phyloP scores from a whole-genome alignment of 768 basidiomycete species.

The Amanita phalloides region DNA sequence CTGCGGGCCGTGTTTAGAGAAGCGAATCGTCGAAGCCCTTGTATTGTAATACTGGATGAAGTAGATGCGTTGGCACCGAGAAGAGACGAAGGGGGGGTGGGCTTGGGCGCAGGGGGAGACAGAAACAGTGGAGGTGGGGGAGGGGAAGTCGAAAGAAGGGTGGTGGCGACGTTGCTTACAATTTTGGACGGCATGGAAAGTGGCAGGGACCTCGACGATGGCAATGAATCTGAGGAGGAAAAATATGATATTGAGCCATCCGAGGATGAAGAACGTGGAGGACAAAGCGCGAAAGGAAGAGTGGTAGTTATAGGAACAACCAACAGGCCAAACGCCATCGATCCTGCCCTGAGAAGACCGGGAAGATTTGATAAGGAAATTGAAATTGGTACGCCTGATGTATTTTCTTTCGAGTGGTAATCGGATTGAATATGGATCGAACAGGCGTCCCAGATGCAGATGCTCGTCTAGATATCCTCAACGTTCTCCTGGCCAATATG shows the following conservation, averaged over 20 bases:
- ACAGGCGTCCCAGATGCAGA: conserved; percentile 82
- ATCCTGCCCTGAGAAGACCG: conserved; percentile 82
- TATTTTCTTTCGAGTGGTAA: background rate
- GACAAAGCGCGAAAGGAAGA: conserved; percentile 31
- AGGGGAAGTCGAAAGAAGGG: conserved; percentile 91
- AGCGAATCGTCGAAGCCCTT: conserved; percentile 73
- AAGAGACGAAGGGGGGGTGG: conserved; percentile 66
- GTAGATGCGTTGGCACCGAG: conserved; percentile 90
- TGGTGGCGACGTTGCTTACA: conserved; percentile 91
- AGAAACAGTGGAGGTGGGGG: conserved; percentile 58
- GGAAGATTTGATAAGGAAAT: conserved; percentile 93
- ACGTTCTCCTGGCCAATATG: conserved; percentile 72
- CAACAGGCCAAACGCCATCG: conserved; percentile 91
- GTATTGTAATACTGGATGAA: conserved; percentile 92
- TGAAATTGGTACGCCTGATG: conserved; percentile 62
- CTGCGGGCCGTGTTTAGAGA: conserved; percentile 85
- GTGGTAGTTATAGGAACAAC: conserved; percentile 96
- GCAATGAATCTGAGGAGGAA: conserved; percentile 2
- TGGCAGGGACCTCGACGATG: conserved; percentile 12
- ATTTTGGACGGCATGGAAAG: conserved; percentile 86
- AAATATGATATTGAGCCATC: background rate
- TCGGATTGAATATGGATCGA: background rate
- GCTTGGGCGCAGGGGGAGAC: background rate
- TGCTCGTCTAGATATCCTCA: conserved; percentile 77
- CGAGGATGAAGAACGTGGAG: background rate